Evolutionary conservation across 305 asterid species (phyloP), one percentile per base, ranked within the genome.

Genomic region (Fraxinus floribunda): DNA sequence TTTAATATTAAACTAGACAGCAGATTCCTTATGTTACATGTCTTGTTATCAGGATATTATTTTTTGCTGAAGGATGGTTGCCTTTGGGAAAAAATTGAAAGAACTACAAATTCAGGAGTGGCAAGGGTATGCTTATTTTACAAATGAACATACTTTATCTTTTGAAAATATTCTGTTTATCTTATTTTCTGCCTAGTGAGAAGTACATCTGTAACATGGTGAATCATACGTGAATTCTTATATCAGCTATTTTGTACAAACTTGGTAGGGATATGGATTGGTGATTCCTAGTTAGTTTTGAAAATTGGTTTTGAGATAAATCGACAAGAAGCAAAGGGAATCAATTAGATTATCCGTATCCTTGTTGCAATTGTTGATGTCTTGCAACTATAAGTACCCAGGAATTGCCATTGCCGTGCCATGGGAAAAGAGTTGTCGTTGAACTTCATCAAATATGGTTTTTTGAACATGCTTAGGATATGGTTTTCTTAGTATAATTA

Each of bases 1-100:
- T 57, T 20, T 60, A 18, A 57, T 16, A 57, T 7, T 16, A n/a
- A 57, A 57, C 29, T 5, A 20, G 30, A 7, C 70, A 60, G 30
- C 70, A 20, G 11, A 66, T 73, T 73, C 35, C 46, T 30, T 73
- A 73, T 80, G 78, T 75, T 64, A 4, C 32, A 57, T 55, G 34
- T 82, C 35, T 44, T 41, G 80, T 82, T 74, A 34, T 79, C 80
- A 83, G 83, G 64, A 2, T 71, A 15, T 36, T 36, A 4, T 35
- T 39, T 55, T 71, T 78, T 13, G 32, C 29, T 73, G 77, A 77
- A 86, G 86, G 85, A 93, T 93, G 97, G 97, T 92, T 79, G 94
- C 92, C 46, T 93, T 93, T 29, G 97, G 97, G 76, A 92, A 93
- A 78, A 92, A 86, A 81, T 81, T 93, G 87, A 93, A 90, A 82